Base-by-base conservation (phyloP, 495 filamentous ascomycete species). In the Aspergillus carlsbadensis region DNA sequence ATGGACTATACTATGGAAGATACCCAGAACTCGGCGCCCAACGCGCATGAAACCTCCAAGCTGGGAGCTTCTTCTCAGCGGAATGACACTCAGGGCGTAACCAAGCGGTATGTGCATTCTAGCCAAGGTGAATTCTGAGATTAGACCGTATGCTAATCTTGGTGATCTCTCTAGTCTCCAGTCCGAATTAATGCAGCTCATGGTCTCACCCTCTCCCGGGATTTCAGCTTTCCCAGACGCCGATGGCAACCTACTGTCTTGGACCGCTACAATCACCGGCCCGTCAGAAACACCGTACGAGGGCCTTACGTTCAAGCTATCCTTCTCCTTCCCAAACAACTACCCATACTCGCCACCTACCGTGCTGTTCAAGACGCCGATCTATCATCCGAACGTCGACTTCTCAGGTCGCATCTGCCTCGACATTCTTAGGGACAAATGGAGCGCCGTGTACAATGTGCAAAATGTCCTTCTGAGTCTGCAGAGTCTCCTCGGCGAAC, bases 391-490 rank as follows among this genome's bases (percentile, higher is more conserved):
- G 21, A 96, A 96, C 61, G 87, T 96, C 58, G 91, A 95, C 70
- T 93, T 94, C 73, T 91, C 91, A 7, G 91, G 91, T 36, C 83
- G 90, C 51, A 96, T 96, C 72, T 96, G 91, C 70, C 79, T 99
- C 56, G 95, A 98, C 71, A 99, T 99, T 63, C 78, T 99, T 48
- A 96, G 96, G 79, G 94, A 97, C 68, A 96, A 96, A 76, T 98
- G 94, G 94, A 96, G 91, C 59, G 87, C 87, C 17, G 90, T 93
- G 13, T 96, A 96, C 81, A 97, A 96, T 64, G 87, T 94, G 53
- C 90, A 94, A 74, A 94, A 86, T 41, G 90, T 99, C 20, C 75
- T 99, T 43, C 74, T 99, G 61, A 96, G 92, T 59, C 70, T 99
- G 72, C 94, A 99, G 75, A 96, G 91, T 72, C 76, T 99, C 61